phyloP scores from a whole-genome alignment of 1,284 basidiomycete genomes.

The Fomitopsis betulina region DNA sequence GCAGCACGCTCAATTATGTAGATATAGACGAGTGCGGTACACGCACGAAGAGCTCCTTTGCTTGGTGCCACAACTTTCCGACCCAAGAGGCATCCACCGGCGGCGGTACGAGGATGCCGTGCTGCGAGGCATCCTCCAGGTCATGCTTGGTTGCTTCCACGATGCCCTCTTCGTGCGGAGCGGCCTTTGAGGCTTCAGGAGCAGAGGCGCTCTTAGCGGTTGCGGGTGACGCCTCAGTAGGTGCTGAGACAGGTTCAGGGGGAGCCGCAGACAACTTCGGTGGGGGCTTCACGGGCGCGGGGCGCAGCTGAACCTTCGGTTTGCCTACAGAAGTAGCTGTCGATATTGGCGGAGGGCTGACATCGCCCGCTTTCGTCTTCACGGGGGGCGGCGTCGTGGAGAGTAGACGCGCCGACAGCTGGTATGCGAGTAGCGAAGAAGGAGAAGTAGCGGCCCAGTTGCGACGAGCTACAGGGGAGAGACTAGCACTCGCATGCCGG shows the following conservation, averaged over 20 bases:
- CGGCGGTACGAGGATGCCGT: slow-evolving; percentile 63
- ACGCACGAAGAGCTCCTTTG: slow-evolving; percentile 63
- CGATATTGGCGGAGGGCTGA: slow-evolving; percentile 15
- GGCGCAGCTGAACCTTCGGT: slow-evolving; percentile 57
- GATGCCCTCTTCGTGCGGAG: slow-evolving; percentile 14
- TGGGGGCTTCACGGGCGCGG: slow-evolving; percentile 56
- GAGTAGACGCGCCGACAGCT: slow-evolving; percentile 10
- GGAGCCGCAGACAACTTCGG: slow-evolving; percentile 18
- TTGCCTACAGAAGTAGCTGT: slow-evolving; percentile 33
- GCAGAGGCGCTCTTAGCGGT: slow-evolving; percentile 10
- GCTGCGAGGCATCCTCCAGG: slow-evolving; percentile 55
- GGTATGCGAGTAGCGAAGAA: slow-evolving; percentile 3
- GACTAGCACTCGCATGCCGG: slow-evolving; percentile 7
- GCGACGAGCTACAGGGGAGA: slow-evolving; percentile 2
- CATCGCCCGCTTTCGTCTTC: slow-evolving; percentile 21
- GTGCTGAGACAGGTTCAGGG: slow-evolving; percentile 13
- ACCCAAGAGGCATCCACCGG: slow-evolving; percentile 55
- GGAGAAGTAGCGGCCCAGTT: background rate
- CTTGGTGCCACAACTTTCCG: slow-evolving; percentile 57
- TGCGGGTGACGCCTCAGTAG: slow-evolving; percentile 5
- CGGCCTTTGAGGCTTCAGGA: slow-evolving; percentile 1
- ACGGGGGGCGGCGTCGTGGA: slow-evolving; percentile 23
- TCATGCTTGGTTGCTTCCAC: slow-evolving; percentile 56
- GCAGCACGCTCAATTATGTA: slow-evolving; percentile 9
- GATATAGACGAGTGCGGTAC: background rate